Base-by-base conservation (phyloP, 31 red algal species). In the Odonthalia washingtoniensis region DNA sequence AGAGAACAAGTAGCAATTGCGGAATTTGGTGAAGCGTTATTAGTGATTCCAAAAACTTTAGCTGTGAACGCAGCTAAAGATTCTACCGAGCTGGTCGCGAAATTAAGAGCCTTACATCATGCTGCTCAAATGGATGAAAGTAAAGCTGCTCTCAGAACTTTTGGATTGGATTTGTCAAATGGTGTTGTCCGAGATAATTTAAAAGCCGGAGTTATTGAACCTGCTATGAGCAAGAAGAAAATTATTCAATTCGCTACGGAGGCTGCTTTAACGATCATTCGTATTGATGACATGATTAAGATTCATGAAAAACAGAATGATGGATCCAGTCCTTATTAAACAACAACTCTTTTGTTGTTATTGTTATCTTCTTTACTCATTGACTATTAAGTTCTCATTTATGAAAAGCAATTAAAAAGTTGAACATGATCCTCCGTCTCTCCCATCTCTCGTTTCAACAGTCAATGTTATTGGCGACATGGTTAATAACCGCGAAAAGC, bases 41-140 rank as follows among this genome's bases (percentile, higher is more conserved):
- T 99, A 61, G 91, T 99, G 5, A 99, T 99, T 40, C 97, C 97
- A 3, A 99, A 99, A 79, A 99, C 97, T 49, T 77, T 99, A 40
- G 97, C 97, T 24, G 85, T 95, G 43, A 99, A 99, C 77, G 97
- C 97, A 1, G 97, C 97, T 0, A 78, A 94, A 33, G 97, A 99
- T 82, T 90, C 94, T 2, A 95, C 97, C 26, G 97, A 99, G 36
- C 78, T 99, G 40, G 92, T 97, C 17, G 88, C 95, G 27, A 89
- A 93, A 52, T 87, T 97, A 5, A 89, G 87, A 26, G 95, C 95
- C 30, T 83, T 90, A 21, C 95, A 97, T 75, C 80, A 92, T 77
- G 84, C 80, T 17, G 86, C 91, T 4, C 95, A 97, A 78, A 86
- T 76, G 9, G 95, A 94, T 18, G 84, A 85, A 14, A 72, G 68